These are phyloP conservation scores for Paramecium pentaurelia DNA, from an alignment of 73 alveolate species.

Conservation along the genomic window DNA sequence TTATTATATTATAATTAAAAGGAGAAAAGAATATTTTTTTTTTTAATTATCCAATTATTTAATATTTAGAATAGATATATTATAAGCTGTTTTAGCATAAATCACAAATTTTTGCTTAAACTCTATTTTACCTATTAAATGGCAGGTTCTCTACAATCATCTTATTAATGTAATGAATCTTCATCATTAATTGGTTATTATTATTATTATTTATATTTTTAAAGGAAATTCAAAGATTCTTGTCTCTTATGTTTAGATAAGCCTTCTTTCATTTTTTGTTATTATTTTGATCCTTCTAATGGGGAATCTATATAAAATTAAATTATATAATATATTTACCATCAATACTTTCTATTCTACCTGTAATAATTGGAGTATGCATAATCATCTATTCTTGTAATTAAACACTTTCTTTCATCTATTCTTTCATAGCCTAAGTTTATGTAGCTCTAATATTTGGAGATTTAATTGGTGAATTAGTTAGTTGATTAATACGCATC, in stretches of 20 bases:
- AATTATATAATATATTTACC: background rate
- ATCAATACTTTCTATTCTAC: slow-evolving; percentile 8
- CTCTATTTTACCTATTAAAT: slow-evolving; percentile 14
- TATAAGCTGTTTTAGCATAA: background rate
- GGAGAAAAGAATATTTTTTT: background rate
- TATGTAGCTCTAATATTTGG: slow-evolving; percentile 36
- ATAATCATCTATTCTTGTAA: background rate
- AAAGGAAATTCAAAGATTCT: slow-evolving; percentile 18
- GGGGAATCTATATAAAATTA: background rate
- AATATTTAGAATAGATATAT: background rate
- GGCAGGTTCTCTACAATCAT: background rate
- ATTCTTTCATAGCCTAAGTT: background rate
- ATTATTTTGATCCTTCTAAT: background rate
- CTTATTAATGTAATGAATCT: background rate
- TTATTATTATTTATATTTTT: background rate
- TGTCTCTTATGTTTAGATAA: background rate
- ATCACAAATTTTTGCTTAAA: slow-evolving; percentile 40
- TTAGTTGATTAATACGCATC: slow-evolving; percentile 15
- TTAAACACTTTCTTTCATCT: background rate
- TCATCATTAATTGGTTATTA: background rate
- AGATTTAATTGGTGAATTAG: slow-evolving; percentile 24
- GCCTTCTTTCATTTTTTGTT: background rate
- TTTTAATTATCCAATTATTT: background rate
- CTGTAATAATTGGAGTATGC: slow-evolving; percentile 48
- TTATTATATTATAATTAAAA: background rate